phyloP scores from a whole-genome alignment of 176 grass and related monocot genomes.

The Oryza meyeriana region DNA sequence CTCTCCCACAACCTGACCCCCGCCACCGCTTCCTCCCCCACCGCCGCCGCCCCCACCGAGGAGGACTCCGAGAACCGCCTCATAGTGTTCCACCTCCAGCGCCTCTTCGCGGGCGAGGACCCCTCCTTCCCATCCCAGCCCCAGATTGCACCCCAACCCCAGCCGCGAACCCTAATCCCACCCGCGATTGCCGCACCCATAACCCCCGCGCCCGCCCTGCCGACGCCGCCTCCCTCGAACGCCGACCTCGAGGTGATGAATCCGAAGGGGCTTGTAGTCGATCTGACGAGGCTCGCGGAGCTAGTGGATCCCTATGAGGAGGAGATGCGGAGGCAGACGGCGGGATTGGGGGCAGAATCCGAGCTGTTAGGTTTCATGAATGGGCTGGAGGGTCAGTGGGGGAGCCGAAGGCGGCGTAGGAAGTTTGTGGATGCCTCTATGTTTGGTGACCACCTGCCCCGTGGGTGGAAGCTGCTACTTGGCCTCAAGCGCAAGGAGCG shows the following conservation, averaged over 20 bases:
- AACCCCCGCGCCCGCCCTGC: constrained; percentile 11
- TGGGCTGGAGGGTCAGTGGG: constrained; percentile 89
- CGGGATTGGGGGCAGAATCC: constrained; percentile 50
- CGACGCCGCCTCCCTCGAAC: neutral
- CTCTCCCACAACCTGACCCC: constrained; percentile 36
- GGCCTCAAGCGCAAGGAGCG: constrained; percentile 93
- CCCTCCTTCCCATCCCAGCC: constrained; percentile 36
- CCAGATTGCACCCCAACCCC: constrained; percentile 20
- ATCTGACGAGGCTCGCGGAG: constrained; percentile 60
- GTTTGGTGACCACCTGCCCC: constrained; percentile 80
- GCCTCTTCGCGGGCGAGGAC: constrained; percentile 51
- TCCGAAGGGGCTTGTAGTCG: constrained; percentile 52
- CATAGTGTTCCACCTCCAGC: constrained; percentile 62
- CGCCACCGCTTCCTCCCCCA: constrained; percentile 28
- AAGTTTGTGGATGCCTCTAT: constrained; percentile 78
- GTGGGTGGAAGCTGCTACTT: constrained; percentile 90
- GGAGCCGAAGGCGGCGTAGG: constrained; percentile 74
- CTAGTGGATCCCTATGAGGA: constrained; percentile 72
- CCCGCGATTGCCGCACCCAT: neutral
- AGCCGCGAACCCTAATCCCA: constrained; percentile 39
- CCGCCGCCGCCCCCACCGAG: constrained; percentile 7
- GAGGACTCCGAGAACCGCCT: constrained; percentile 53
- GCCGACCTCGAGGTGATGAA: constrained; percentile 63
- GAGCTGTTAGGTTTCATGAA: constrained; percentile 79
- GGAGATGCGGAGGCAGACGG: constrained; percentile 63